phyloP scores from a whole-genome alignment of 352 stramenopile genomes.

The Phytophthora foliorum region DNA sequence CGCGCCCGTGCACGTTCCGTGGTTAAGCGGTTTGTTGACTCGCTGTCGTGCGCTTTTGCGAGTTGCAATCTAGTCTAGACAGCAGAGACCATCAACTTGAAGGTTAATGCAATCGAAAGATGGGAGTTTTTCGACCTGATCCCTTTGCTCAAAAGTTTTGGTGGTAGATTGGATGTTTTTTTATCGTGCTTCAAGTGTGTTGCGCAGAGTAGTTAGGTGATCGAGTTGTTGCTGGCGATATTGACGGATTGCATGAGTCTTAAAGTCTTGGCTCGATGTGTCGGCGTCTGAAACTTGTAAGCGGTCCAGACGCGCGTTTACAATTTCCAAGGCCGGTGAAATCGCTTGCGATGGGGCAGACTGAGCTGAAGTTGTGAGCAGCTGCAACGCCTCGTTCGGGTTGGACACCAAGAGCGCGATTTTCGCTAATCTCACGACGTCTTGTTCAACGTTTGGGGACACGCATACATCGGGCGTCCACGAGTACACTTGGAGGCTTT shows the following conservation, averaged over 20 bases:
- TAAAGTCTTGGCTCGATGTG: constrained; percentile 10
- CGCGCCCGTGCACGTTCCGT: constrained; percentile 98
- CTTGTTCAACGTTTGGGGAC: neutral
- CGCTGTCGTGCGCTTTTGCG: constrained; percentile 5
- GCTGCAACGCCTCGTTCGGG: constrained; percentile 23
- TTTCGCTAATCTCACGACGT: constrained; percentile 33
- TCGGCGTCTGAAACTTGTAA: constrained; percentile 4
- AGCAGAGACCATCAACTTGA: constrained; percentile 16
- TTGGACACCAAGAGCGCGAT: constrained; percentile 35
- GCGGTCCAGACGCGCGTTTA: constrained; percentile 7
- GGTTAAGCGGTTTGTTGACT: constrained; percentile 87
- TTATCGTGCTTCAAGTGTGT: constrained; percentile 2
- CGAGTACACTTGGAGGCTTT: constrained; percentile 36
- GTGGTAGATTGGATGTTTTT: neutral
- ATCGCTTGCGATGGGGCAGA: constrained; percentile 11
- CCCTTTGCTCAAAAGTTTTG: constrained; percentile 1
- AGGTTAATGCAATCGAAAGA: constrained; percentile 52
- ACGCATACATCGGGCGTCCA: constrained; percentile 58
- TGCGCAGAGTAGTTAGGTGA: constrained; percentile 13
- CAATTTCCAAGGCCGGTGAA: constrained; percentile 15
- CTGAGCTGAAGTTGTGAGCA: neutral
- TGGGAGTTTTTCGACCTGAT: constrained; percentile 54
- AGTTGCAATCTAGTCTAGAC: neutral
- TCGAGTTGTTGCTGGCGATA: constrained; percentile 43
- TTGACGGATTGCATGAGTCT: constrained; percentile 21